A percentile compares a stretch with the other conserved stretches of the same genome.
Evolutionary conservation across 1,139 yeast species (phyloP).

Genomic region (Pichia sp.): DNA sequence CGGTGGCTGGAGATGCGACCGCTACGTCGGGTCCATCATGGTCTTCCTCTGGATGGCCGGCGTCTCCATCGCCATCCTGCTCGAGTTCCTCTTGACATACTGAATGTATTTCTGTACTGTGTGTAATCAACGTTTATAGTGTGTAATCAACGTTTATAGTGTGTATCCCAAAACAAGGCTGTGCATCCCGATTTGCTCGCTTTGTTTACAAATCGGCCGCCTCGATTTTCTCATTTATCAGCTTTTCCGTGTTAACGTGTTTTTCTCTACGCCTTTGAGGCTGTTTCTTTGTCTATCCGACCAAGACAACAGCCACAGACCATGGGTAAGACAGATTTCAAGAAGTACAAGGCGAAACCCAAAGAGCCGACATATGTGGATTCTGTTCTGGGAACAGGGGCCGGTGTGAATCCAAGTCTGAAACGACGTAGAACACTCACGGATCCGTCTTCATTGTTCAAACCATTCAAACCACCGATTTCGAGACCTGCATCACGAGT

Average conservation of each 20-base stretch:
- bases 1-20: conserved; percentile 66
- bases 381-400: conserved; percentile 39
- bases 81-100: conserved; percentile 14
- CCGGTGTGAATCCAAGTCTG: conserved; percentile 34
- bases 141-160: no score
- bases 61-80: conserved; percentile 30
- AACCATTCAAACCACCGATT: conserved; percentile 40
- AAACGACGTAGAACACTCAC: conserved; percentile 35
- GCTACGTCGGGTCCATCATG: conserved; percentile 51
- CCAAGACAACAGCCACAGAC: background rate
- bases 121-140: no score
- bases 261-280: background rate
- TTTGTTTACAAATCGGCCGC: no score
- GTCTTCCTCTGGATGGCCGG: conserved; percentile 56
- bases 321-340: conserved; percentile 14
- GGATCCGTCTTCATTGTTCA: conserved; percentile 38
- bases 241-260: background rate
- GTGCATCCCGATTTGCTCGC: no score
- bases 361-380: conserved; percentile 30
- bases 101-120: background rate
- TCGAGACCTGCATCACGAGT: conserved; percentile 16
- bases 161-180: no score
- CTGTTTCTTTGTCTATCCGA: background rate
- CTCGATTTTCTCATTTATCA: no score
- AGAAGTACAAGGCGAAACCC: conserved; percentile 19